Conservation (phyloP, 139 green algal genomes). For the Medakamo hakoo region DNA sequence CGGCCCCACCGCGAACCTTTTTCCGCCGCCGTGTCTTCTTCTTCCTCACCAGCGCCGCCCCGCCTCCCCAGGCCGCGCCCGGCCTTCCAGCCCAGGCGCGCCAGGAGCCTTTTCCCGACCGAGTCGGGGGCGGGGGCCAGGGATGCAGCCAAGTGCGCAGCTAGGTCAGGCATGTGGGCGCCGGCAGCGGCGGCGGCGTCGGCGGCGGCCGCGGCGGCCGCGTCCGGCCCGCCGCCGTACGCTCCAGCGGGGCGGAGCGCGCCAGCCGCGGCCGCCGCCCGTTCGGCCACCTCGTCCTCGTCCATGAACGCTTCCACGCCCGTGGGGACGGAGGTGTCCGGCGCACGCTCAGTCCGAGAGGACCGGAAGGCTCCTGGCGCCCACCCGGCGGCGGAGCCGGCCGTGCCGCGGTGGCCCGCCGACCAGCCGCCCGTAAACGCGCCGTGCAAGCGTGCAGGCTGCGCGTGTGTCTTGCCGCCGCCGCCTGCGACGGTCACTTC, state of each 20-base stretch:
- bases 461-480: too few species aligned
- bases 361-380: not conserved
- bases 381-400: not conserved
- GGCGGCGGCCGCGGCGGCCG: too few species aligned
- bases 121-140: not conserved
- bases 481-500: too few species aligned
- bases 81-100: not conserved
- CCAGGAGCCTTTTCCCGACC: not conserved
- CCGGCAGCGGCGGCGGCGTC: too few species aligned
- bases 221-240: not conserved
- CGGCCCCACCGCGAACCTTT: too few species aligned
- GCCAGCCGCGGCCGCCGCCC: too few species aligned
- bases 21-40: too few species aligned
- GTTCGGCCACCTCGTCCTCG: not conserved
- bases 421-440: not conserved
- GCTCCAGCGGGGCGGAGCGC: too few species aligned
- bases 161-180: not conserved
- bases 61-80: too few species aligned
- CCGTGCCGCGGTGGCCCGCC: not conserved
- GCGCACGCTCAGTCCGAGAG: not conserved
- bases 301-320: not conserved
- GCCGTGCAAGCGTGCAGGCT: not conserved
- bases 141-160: not conserved
- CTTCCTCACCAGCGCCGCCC: too few species aligned
- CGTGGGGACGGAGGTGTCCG: not conserved